Percentiles rank a stretch among this genome's conserved stretches.
phyloP scores from a whole-genome alignment of 202 grass and related monocot genomes.

The Bolboschoenoplectus hybrid region DNA sequence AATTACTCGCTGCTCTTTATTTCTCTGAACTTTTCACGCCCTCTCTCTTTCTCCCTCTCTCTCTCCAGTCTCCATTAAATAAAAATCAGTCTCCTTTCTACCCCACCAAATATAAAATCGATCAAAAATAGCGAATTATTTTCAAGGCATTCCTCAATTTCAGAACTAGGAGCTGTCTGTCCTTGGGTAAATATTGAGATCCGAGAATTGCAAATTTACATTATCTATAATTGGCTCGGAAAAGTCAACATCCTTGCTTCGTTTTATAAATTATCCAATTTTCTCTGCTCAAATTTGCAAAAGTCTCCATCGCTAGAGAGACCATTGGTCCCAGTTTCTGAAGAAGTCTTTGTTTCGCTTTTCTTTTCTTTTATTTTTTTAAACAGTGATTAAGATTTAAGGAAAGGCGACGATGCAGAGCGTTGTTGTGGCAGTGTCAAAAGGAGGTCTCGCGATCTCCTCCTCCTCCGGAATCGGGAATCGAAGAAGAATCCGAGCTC shows the following conservation, averaged over 20 bases:
- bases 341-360: background rate
- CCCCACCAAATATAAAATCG: background rate
- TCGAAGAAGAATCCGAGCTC: background rate
- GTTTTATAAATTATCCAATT: background rate
- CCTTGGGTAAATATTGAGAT: background rate
- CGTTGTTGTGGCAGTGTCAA: background rate
- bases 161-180: background rate
- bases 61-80: background rate
- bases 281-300: background rate
- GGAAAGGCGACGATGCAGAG: constrained; percentile 23
- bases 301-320: constrained; percentile 12
- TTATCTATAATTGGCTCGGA: background rate
- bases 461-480: constrained; percentile 22
- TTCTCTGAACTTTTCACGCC: background rate
- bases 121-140: constrained; percentile 4
- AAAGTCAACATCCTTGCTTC: constrained; percentile 20
- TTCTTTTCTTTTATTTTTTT: background rate
- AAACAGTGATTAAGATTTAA: background rate
- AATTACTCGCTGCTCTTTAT: background rate
- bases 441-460: constrained; percentile 22
- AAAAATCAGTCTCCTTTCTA: background rate
- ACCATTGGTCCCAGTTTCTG: constrained; percentile 27
- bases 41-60: background rate
- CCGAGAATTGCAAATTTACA: background rate
- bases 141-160: background rate